These are phyloP conservation scores for Exsudoporus frostii DNA, from an alignment of 768 basidiomycete genomes.

Conservation along the genomic window DNA sequence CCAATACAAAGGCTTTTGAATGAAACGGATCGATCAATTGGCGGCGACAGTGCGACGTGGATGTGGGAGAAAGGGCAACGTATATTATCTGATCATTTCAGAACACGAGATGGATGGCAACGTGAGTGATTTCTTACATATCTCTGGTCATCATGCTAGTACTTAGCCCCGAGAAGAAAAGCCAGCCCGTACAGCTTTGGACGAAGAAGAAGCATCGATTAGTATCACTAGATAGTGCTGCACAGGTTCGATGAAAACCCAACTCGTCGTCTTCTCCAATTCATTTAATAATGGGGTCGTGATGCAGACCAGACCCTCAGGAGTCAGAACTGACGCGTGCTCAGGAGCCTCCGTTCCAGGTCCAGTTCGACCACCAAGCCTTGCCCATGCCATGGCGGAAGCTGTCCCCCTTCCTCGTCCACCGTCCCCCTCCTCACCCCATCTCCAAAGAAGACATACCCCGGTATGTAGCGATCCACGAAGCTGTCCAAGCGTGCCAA, in stretches of 20 bases:
- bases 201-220: not conserved
- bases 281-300: not conserved
- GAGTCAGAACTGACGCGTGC: conserved; percentile 38
- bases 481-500: conserved; percentile 47
- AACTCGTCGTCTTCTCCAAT: not conserved
- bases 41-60: conserved; percentile 1
- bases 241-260: not conserved
- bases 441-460: conserved; percentile 82
- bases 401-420: conserved; percentile 17
- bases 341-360: conserved; percentile 46
- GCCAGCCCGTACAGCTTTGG: not conserved
- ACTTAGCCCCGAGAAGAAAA: not conserved
- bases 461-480: conserved; percentile 91
- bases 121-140: not conserved
- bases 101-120: not conserved
- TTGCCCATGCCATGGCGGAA: conserved; percentile 44
- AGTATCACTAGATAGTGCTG: not conserved
- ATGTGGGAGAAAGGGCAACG: too few relatives aligned
- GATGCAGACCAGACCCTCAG: not conserved
- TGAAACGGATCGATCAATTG: not conserved
- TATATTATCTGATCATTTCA: not conserved
- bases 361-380: conserved; percentile 56
- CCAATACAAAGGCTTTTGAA: not conserved
- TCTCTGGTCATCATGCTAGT: not conserved
- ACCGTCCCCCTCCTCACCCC: conserved; percentile 42